These are phyloP conservation scores for Eutrema heterophyllum DNA, from an alignment of 345 rosid species.

Conservation along the genomic window DNA sequence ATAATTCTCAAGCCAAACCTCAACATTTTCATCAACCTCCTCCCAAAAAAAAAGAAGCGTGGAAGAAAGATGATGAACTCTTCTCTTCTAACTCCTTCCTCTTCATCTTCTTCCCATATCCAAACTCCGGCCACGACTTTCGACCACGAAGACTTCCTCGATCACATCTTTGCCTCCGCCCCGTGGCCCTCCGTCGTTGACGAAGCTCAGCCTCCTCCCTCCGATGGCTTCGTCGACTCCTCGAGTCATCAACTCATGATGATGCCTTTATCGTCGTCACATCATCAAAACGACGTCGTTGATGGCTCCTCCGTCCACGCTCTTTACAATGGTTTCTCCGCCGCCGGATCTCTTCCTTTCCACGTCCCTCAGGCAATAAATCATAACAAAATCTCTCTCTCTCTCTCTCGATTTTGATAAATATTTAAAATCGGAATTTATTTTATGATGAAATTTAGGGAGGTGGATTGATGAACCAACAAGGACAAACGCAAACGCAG, in stretches of 20 bases:
- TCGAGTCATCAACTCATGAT: conserved; percentile 49
- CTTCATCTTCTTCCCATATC: conserved; percentile 28
- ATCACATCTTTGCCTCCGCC: conserved; percentile 64
- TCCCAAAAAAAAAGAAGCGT: not conserved
- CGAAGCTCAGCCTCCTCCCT: conserved; percentile 16
- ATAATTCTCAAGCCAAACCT: conserved; percentile 4
- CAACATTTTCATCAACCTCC: conserved; percentile 20
- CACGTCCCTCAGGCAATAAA: conserved; percentile 44
- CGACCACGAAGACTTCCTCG: conserved; percentile 66
- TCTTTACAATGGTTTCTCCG: conserved; percentile 48
- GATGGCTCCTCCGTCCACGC: conserved; percentile 26
- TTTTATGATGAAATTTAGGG: conserved; percentile 13
- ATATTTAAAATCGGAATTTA: not conserved
- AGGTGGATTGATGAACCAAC: conserved; percentile 39
- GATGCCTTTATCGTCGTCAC: conserved; percentile 20
- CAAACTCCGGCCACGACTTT: conserved; percentile 19
- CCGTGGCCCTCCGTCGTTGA: conserved; percentile 41
- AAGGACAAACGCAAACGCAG: conserved; percentile 33
- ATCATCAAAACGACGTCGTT: conserved; percentile 23
- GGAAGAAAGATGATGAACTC: conserved; percentile 27
- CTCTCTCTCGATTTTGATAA: not conserved
- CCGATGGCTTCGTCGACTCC: conserved; percentile 38
- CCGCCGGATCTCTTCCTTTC: conserved; percentile 65
- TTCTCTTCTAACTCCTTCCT: conserved; percentile 23
- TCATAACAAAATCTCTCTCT: not conserved